Evolutionary conservation across 129 eudicot species (phyloP).

Genomic region (Helichrysum umbraculigerum): DNA sequence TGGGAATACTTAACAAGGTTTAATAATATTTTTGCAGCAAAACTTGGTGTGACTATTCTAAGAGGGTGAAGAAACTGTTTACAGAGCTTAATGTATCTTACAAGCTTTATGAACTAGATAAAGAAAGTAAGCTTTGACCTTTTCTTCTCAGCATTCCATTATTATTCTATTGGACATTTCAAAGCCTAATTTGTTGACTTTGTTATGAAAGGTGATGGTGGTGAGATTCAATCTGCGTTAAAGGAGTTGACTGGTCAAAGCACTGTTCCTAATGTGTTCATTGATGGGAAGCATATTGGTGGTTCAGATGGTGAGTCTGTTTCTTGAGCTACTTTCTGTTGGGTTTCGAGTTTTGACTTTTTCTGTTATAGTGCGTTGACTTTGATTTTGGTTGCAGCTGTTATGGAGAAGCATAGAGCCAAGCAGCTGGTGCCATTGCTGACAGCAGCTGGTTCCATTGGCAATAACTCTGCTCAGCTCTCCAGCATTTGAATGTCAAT

Average conservation of each 20-base stretch:
- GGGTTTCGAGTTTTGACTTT: background rate
- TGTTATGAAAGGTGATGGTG: constrained; percentile 63
- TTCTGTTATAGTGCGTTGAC: background rate
- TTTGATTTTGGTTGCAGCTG: constrained; percentile 42
- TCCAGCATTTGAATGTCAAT: constrained; percentile 23
- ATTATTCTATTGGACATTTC: no score
- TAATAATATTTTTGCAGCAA: constrained; percentile 54
- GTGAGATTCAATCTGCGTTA: constrained; percentile 66
- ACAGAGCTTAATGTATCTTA: constrained; percentile 60
- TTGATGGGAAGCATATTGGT: constrained; percentile 81
- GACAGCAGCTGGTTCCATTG: constrained; percentile 66
- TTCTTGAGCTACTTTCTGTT: background rate
- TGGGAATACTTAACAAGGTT: background rate
- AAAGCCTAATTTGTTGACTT: no score
- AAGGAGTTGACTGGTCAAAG: constrained; percentile 84
- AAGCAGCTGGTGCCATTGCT: constrained; percentile 82
- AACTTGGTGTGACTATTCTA: constrained; percentile 75
- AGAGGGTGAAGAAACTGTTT: constrained; percentile 64
- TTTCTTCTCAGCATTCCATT: background rate
- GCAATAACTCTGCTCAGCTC: constrained; percentile 50
- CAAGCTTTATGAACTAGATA: constrained; percentile 73
- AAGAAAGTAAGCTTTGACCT: constrained; percentile 63
- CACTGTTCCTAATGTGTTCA: constrained; percentile 91
- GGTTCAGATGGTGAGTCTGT: constrained; percentile 67
- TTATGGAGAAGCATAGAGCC: constrained; percentile 50